Evolutionary conservation across 116 monocot genomes (phyloP), one percentile per base, ranked within the genome.

Genomic region (Papilionanthe hybrid): DNA sequence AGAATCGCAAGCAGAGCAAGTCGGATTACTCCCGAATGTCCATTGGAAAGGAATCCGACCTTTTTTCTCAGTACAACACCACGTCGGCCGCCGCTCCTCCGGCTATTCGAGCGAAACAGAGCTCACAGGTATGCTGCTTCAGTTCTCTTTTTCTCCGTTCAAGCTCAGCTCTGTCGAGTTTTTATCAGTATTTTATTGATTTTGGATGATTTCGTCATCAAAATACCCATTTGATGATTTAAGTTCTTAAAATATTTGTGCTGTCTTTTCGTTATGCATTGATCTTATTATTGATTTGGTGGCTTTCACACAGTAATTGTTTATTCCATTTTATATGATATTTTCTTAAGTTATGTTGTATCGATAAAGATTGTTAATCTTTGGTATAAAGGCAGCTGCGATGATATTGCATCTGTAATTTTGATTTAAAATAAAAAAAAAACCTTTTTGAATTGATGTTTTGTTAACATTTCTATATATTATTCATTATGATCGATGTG

Each of bases 1-100:
- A 89, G 86, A 86, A 41, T 78, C 75, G 86, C 37, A 89, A 82
- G 82, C 81, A 82, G 72, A 86, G 79, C 84, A 89, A 89, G 73
- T 78, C 79, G 49, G 85, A 88, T 63, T 77, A 85, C 75, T 84
- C 89, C 4, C 84, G 84, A 20, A 42, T 81, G 43, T 86, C 86
- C 76, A n/a, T 86, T 45, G 86, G 86, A 20, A 86, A 84, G 79
- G 86, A 89, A 20, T 82, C 82, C 1, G 89, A 89, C 20, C 84
- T 86, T 56, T 10, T 75, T 41, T 25, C 55, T n/a, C 44, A 27
- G 6, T 18, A 1, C 63, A 63, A 8, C 63, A 63, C 63, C 57
- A 20, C 19, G 8, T 48, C 75, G 12, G 58, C 57, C 57, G 2
- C 42, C 42, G 41, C 60, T 23, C 3, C 23, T 25, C 18, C 77